These are phyloP conservation scores for Hydrangea macrophylla DNA, from an alignment of 148 eudicot genomes.

Conservation along the genomic window DNA sequence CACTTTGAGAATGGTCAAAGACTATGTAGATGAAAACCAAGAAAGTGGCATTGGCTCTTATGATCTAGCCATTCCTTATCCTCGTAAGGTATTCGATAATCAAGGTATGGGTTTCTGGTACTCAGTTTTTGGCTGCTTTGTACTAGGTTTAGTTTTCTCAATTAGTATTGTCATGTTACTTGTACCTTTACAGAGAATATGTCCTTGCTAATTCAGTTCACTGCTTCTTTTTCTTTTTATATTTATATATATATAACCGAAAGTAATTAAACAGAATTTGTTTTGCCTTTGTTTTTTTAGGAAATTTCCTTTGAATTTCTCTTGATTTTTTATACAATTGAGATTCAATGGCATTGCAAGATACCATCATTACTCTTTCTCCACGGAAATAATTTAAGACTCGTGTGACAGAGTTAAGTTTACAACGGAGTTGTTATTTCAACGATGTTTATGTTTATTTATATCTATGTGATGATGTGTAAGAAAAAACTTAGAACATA, in stretches of 20 bases:
- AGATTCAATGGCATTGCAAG: too few species aligned
- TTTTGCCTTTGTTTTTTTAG: not conserved
- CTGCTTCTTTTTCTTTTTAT: not conserved
- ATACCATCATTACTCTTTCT: too few species aligned
- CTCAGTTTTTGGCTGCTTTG: not conserved
- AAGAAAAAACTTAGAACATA: slow-evolving; percentile 2
- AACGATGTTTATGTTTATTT: not conserved
- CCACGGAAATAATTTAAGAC: too few species aligned
- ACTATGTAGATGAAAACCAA: slow-evolving; percentile 46
- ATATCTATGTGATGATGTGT: not conserved
- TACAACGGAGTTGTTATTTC: not conserved
- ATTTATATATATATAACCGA: not conserved
- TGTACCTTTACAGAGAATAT: not conserved
- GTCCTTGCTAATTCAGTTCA: not conserved
- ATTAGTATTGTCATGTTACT: not conserved
- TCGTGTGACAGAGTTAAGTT: not conserved
- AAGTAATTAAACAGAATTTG: not conserved
- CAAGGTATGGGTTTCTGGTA: slow-evolving; percentile 29
- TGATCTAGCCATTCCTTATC: slow-evolving; percentile 61
- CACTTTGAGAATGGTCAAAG: slow-evolving; percentile 48
- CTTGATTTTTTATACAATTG: too few species aligned
- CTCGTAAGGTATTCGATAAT: slow-evolving; percentile 53
- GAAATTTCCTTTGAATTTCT: not conserved
- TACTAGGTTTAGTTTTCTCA: not conserved
- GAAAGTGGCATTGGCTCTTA: slow-evolving; percentile 35